Percentiles rank a stretch among this genome's conserved stretches.
These are phyloP conservation scores for Physaria fendleri DNA, from an alignment of 345 rosid species.

Conservation along the genomic window DNA sequence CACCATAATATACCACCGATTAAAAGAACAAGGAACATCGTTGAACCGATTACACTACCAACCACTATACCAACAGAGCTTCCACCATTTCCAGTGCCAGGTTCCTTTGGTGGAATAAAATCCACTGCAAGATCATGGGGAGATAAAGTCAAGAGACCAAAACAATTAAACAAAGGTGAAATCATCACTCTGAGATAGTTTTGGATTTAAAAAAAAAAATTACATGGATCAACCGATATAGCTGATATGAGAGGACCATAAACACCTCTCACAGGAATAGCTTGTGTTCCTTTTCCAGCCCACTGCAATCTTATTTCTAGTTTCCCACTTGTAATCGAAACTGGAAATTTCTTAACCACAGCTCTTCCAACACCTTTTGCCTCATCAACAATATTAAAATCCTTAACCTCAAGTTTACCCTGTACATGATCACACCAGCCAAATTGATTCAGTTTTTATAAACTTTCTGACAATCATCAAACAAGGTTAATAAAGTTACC, in stretches of 20 bases:
- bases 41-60: conserved; percentile 31
- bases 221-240: conserved; percentile 39
- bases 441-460: background rate
- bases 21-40: conserved; percentile 26
- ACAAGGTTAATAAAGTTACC: conserved; percentile 29
- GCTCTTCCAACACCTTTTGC: conserved; percentile 44
- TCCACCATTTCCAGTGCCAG: conserved; percentile 13
- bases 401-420: conserved; percentile 43
- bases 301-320: conserved; percentile 53
- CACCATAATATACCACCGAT: conserved; percentile 43
- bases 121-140: conserved; percentile 21
- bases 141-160: background rate
- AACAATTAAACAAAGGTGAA: background rate
- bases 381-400: conserved; percentile 48
- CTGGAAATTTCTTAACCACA: conserved; percentile 22
- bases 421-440: conserved; percentile 22
- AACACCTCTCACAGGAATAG: conserved; percentile 35
- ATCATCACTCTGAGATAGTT: background rate
- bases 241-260: conserved; percentile 70
- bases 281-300: conserved; percentile 62
- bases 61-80: conserved; percentile 22
- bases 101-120: conserved; percentile 24
- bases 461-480: background rate
- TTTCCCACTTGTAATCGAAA: conserved; percentile 23
- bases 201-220: conserved; percentile 1